Conservation (phyloP, 345 rosid species). For the Gynandropsis gynandra region DNA sequence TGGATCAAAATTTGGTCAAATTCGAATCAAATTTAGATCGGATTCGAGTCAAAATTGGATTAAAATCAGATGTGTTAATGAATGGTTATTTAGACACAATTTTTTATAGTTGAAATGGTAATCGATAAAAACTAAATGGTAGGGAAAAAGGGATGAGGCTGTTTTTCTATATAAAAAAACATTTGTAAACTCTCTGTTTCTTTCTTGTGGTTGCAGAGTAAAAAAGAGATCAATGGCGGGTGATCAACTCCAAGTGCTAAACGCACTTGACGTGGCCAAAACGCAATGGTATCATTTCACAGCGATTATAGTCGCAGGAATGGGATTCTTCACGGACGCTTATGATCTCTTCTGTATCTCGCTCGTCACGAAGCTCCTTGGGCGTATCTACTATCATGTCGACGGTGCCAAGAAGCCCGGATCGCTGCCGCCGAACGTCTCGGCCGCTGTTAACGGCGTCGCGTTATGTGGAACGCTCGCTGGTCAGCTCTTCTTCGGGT, state of each 20-base stretch:
- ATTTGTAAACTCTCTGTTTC: neutral
- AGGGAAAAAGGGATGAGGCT: neutral
- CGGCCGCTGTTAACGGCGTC: conserved; percentile 40
- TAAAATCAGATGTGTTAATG: too few species aligned
- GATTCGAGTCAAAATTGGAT: too few species aligned
- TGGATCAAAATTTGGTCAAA: too few species aligned
- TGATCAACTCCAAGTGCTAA: conserved; percentile 47
- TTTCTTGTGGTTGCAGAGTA: conserved; percentile 10
- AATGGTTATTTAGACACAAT: too few species aligned
- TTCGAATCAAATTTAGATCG: too few species aligned
- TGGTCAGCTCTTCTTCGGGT: conserved; percentile 31
- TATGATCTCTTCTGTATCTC: conserved; percentile 42
- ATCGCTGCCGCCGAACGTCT: conserved; percentile 35
- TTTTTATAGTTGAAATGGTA: too few species aligned
- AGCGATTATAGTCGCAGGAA: conserved; percentile 33
- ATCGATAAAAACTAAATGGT: neutral
- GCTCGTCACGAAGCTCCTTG: conserved; percentile 34
- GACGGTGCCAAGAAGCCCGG: conserved; percentile 32
- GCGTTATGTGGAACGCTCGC: conserved; percentile 37
- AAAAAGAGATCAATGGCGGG: conserved; percentile 32
- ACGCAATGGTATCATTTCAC: conserved; percentile 37
- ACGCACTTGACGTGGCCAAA: conserved; percentile 31
- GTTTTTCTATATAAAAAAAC: neutral
- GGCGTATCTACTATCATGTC: conserved; percentile 38
- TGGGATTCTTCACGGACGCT: conserved; percentile 41